These are phyloP conservation scores for Gonapodya sp. DNA, from an alignment of 192 early-diverging fungal species.

Conservation along the genomic window DNA sequence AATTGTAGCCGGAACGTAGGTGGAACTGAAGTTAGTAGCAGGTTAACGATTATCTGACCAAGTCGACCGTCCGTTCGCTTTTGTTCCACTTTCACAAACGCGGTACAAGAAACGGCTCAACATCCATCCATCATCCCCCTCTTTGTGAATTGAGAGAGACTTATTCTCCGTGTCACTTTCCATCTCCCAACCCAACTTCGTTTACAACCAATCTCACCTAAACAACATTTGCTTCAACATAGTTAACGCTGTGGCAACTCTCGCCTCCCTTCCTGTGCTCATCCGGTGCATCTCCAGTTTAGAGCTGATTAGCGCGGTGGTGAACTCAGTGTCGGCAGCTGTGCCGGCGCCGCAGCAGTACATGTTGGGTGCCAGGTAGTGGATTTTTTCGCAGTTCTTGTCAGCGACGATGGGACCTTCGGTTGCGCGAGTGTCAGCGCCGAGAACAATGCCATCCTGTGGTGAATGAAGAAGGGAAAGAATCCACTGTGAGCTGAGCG, in stretches of 20 bases:
- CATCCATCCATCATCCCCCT: no score
- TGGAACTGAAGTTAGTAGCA: no score
- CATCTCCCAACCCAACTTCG: neutral
- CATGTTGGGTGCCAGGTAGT: constrained; percentile 88
- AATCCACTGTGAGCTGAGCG: no score
- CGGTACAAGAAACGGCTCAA: no score
- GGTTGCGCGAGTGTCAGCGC: constrained; percentile 95
- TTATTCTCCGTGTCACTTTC: no score
- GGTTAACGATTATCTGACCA: no score
- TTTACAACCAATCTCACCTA: constrained; percentile 31
- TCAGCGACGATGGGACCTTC: constrained; percentile 91
- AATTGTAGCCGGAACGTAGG: no score
- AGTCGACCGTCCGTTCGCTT: no score
- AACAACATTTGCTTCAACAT: constrained; percentile 97
- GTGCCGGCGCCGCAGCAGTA: constrained; percentile 97
- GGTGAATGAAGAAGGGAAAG: neutral
- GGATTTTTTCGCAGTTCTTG: constrained; percentile 99
- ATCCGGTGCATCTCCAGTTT: constrained; percentile 91
- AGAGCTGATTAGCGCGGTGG: constrained; percentile 83
- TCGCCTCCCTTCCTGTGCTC: constrained; percentile 73
- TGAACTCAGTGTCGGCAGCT: constrained; percentile 97
- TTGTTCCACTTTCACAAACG: no score
- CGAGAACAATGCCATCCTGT: constrained; percentile 84
- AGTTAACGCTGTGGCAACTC: constrained; percentile 89
- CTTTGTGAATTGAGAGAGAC: no score